phyloP scores from a whole-genome alignment of 106 monocot species.

The Dendrobium catenatum region DNA sequence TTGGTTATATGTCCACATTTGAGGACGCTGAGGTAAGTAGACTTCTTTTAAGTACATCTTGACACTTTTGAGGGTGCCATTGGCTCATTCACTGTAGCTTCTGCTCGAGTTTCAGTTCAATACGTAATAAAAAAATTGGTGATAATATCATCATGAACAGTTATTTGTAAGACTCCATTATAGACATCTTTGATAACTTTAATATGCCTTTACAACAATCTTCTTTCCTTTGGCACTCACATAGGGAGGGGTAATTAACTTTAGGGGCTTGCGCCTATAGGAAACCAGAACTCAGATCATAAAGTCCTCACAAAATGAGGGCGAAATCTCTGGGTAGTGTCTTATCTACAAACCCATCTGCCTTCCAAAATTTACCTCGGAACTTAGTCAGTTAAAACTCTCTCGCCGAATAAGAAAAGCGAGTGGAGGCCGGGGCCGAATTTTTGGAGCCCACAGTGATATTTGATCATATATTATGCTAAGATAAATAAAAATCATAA shows the following conservation, averaged over 20 bases:
- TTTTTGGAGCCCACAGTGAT: too few species aligned
- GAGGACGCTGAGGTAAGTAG: slow-evolving; percentile 76
- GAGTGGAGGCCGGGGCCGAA: too few species aligned
- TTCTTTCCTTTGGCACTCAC: too few species aligned
- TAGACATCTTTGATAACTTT: not conserved
- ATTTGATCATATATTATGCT: not conserved
- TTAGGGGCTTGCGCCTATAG: too few species aligned
- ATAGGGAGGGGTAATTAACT: too few species aligned
- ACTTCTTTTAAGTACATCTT: not conserved
- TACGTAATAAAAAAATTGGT: not conserved
- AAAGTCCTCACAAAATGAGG: too few species aligned
- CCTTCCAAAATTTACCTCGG: too few species aligned
- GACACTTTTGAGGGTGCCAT: not conserved
- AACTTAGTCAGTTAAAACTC: too few species aligned
- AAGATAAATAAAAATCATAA: not conserved
- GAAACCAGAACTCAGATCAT: too few species aligned
- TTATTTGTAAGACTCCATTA: not conserved
- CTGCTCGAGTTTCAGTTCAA: not conserved
- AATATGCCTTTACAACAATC: not conserved
- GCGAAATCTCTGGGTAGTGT: too few species aligned
- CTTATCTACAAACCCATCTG: too few species aligned
- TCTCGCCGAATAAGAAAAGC: too few species aligned
- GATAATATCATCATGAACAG: not conserved
- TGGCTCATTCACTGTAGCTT: not conserved
- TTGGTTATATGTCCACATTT: slow-evolving; percentile 98